These are phyloP conservation scores for Cajanus cajan DNA, from an alignment of 306 rosid genomes.

Conservation along the genomic window DNA sequence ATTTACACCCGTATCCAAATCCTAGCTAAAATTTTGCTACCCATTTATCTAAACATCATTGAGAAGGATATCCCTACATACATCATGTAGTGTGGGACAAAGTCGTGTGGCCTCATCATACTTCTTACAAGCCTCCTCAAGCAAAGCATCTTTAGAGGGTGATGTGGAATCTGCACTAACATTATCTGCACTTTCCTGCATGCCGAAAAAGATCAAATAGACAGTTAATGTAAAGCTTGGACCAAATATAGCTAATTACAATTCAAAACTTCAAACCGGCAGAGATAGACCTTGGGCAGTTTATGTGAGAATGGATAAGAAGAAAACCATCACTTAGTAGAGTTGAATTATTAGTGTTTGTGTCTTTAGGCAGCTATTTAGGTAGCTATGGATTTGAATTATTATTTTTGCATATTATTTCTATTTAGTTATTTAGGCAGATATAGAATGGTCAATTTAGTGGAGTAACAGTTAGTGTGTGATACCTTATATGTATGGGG, in stretches of 20 bases:
- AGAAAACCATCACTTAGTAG: neutral
- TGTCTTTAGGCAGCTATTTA: neutral
- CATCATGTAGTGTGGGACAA: conserved; percentile 97
- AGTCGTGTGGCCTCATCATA: conserved; percentile 94
- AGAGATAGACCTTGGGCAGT: neutral
- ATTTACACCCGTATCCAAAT: neutral
- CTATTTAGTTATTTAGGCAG: neutral
- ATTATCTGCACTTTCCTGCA: conserved; percentile 99
- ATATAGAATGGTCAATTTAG: neutral
- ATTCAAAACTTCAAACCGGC: conserved; percentile 7
- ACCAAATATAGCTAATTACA: neutral
- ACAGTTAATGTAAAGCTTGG: neutral
- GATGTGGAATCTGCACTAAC: conserved; percentile 87
- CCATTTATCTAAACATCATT: conserved; percentile 7
- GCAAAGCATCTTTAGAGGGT: conserved; percentile 97
- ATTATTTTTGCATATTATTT: neutral
- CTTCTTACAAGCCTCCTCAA: conserved; percentile 98
- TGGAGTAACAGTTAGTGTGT: neutral
- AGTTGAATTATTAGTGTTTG: neutral
- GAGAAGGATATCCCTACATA: conserved; percentile 46
- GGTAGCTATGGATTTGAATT: neutral
- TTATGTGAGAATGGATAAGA: neutral
- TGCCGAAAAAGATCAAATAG: conserved; percentile 27
- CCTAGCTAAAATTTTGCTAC: neutral
- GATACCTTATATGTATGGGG: neutral